Conservation (phyloP, 139 green algal species). For the Diplosphaera chodatii region DNA sequence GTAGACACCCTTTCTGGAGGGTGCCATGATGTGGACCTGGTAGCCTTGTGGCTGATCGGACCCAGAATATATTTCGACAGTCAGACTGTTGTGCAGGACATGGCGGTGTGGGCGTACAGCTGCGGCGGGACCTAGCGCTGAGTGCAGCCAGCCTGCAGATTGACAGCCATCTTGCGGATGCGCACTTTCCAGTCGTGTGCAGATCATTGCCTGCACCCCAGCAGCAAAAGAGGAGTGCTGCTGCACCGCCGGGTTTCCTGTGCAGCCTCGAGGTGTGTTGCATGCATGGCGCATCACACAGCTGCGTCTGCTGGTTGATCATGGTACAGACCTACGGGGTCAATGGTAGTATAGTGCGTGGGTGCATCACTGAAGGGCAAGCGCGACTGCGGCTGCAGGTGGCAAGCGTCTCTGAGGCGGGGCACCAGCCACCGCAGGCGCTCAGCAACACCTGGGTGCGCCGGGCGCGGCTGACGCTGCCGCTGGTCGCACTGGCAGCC, state of each 20-base stretch:
- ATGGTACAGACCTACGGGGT: too few species aligned
- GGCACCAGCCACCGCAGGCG: background rate
- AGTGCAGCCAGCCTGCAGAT: constrained; percentile 12
- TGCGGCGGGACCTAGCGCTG: background rate
- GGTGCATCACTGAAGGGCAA: too few species aligned
- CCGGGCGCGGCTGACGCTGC: constrained; percentile 11
- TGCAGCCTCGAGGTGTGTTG: background rate
- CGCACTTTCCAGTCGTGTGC: constrained; percentile 26
- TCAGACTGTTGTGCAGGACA: too few species aligned
- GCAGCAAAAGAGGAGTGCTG: background rate
- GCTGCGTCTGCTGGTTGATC: too few species aligned
- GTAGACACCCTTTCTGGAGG: too few species aligned
- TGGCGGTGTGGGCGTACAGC: background rate
- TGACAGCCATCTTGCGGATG: constrained; percentile 22
- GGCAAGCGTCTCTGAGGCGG: background rate
- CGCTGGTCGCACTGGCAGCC: constrained; percentile 13
- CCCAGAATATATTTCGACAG: too few species aligned
- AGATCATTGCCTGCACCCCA: background rate
- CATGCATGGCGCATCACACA: too few species aligned
- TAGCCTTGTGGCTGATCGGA: too few species aligned
- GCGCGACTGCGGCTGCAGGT: too few species aligned
- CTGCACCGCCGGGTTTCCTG: background rate
- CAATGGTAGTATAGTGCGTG: too few species aligned
- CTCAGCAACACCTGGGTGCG: constrained; percentile 35
- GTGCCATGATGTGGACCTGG: too few species aligned